These are phyloP conservation scores for Quercus berberidifolia DNA, from an alignment of 306 rosid species.

Conservation along the genomic window DNA sequence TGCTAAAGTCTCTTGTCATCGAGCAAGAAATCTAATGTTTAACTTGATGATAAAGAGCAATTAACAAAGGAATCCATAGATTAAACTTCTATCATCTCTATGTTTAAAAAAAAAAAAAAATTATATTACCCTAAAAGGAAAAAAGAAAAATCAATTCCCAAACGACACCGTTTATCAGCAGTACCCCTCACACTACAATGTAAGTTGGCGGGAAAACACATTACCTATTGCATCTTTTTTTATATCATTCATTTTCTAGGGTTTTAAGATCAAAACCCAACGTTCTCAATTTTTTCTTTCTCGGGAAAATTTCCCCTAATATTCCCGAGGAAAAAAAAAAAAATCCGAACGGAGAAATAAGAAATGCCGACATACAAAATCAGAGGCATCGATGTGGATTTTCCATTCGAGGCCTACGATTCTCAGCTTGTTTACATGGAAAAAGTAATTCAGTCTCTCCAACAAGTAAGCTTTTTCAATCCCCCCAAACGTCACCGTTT, in stretches of 20 bases:
- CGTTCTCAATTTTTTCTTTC: background rate
- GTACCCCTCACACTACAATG: background rate
- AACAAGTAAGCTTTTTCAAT: conserved; percentile 43
- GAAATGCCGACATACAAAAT: conserved; percentile 77
- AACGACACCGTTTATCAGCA: background rate
- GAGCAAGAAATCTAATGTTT: too few relatives aligned
- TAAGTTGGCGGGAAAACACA: conserved; percentile 53
- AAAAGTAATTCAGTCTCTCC: conserved; percentile 85
- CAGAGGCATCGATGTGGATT: conserved; percentile 79
- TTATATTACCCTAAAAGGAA: too few relatives aligned
- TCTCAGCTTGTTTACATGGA: conserved; percentile 95
- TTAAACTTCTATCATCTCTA: too few relatives aligned
- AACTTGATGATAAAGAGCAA: too few relatives aligned
- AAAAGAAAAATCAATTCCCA: background rate
- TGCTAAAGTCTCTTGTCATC: too few relatives aligned
- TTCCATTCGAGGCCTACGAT: conserved; percentile 87
- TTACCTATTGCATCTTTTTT: background rate
- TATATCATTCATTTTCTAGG: conserved; percentile 31
- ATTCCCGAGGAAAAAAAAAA: background rate
- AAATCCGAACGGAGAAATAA: background rate
- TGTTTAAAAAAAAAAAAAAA: too few relatives aligned
- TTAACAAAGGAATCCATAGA: too few relatives aligned
- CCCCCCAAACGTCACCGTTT: background rate
- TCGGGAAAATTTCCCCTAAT: background rate
- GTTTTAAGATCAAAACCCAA: conserved; percentile 10